phyloP scores from a whole-genome alignment of 345 rosid genomes.

The Excoecaria agallocha region DNA sequence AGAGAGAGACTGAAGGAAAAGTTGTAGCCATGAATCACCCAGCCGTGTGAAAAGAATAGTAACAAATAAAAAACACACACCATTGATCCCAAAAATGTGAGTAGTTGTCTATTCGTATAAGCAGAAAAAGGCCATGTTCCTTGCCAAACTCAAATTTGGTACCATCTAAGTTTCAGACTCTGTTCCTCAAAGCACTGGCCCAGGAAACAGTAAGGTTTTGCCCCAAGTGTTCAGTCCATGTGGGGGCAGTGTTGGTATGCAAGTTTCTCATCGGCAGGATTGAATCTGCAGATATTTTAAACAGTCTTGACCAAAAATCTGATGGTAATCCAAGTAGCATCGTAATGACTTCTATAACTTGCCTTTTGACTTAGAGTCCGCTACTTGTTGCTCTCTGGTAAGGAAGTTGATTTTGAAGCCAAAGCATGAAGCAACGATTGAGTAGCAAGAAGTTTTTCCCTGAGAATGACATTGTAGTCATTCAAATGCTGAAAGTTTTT shows the following conservation, averaged over 20 bases:
- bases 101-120: background rate
- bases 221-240: background rate
- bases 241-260: background rate
- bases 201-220: background rate
- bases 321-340: background rate
- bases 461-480: constrained; percentile 69
- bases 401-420: constrained; percentile 17
- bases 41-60: background rate
- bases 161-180: background rate
- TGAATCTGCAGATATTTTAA: background rate
- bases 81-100: background rate
- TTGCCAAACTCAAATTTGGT: background rate
- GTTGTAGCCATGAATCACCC: background rate
- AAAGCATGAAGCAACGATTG: constrained; percentile 29
- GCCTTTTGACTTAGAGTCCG: background rate
- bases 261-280: background rate
- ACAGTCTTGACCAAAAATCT: background rate
- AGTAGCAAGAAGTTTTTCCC: constrained; percentile 59
- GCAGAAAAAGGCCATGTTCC: background rate
- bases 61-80: background rate
- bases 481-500: constrained; percentile 55
- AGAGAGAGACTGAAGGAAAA: no score
- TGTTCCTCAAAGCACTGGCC: background rate
- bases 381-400: background rate
- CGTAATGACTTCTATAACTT: background rate